Evolutionary conservation across 805 yeast genomes (phyloP).

Genomic region (Sugiyamaella lignohabitans): DNA sequence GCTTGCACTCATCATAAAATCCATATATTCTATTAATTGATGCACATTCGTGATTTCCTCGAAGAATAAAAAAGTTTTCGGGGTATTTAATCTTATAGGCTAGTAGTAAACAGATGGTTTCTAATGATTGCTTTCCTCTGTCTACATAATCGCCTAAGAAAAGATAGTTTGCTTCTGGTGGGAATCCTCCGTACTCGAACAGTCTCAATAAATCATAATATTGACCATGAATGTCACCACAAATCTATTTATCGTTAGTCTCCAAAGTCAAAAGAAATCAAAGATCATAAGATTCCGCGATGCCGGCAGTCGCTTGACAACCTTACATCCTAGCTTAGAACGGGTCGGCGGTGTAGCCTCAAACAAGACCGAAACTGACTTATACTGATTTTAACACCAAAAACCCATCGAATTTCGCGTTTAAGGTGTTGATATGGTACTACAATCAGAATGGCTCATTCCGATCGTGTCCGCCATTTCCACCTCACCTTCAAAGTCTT

Average conservation of each 20-base stretch:
- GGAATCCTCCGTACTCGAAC: slow-evolving; percentile 98
- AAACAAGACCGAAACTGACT: too few species aligned
- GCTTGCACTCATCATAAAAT: slow-evolving; percentile 95
- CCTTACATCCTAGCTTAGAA: too few species aligned
- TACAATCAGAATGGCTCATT: too few species aligned
- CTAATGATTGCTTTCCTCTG: slow-evolving; percentile 96
- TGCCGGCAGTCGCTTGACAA: too few species aligned
- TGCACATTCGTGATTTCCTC: slow-evolving; percentile 99
- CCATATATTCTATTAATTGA: slow-evolving; percentile 97
- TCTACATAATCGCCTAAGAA: slow-evolving; percentile 97
- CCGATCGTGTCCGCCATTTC: background rate
- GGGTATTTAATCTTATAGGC: slow-evolving; percentile 98
- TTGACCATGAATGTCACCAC: slow-evolving; percentile 99
- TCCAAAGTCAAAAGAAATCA: background rate
- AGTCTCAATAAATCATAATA: slow-evolving; percentile 91
- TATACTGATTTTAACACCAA: too few species aligned
- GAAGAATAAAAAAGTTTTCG: slow-evolving; percentile 89
- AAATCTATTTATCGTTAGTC: slow-evolving; percentile 30
- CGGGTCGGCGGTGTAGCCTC: too few species aligned
- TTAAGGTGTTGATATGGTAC: too few species aligned
- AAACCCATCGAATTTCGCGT: too few species aligned
- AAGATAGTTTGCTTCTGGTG: slow-evolving; percentile 95
- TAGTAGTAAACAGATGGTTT: slow-evolving; percentile 86
- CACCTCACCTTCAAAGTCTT: slow-evolving; percentile 20
- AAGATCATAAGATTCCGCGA: background rate